Conservation (phyloP, 2,329 filamentous ascomycete species). For the Cordyceps farinosa region DNA sequence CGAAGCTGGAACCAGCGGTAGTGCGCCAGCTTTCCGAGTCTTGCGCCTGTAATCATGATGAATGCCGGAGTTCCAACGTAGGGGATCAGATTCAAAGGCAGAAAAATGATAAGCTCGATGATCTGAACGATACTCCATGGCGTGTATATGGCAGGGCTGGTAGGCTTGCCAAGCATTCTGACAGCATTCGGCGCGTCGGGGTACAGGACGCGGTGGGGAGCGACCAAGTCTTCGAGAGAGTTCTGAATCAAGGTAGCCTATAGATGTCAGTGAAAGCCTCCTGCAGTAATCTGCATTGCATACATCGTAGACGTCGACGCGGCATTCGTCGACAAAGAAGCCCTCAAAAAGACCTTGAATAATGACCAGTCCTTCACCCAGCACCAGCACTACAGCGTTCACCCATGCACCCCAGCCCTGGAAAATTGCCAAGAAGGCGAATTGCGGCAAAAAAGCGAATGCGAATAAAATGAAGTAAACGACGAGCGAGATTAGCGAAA, state of each 20-base stretch:
- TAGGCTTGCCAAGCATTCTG: constrained; percentile 78
- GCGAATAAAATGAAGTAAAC: constrained; percentile 84
- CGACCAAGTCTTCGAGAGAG: constrained; percentile 65
- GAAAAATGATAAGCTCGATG: constrained; percentile 71
- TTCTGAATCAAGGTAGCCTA: constrained; percentile 71
- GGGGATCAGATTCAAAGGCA: constrained; percentile 85
- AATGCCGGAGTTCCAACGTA: constrained; percentile 81
- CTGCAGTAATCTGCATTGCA: constrained; percentile 30
- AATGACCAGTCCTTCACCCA: constrained; percentile 76
- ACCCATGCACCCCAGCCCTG: constrained; percentile 86
- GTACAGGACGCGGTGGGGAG: constrained; percentile 61
- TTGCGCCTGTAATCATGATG: constrained; percentile 80
- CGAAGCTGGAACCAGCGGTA: constrained; percentile 85
- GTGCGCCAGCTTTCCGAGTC: constrained; percentile 83
- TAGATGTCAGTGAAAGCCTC: background rate
- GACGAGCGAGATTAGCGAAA: constrained; percentile 75
- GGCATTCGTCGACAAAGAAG: constrained; percentile 74
- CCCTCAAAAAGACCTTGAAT: constrained; percentile 69
- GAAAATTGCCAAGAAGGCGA: constrained; percentile 84
- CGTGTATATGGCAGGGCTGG: constrained; percentile 70
- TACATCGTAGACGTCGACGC: constrained; percentile 82
- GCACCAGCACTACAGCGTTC: constrained; percentile 78
- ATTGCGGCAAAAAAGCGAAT: constrained; percentile 84
- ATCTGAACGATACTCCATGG: constrained; percentile 93
- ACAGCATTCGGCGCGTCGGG: constrained; percentile 68